Percentiles rank a stretch among this genome's conserved stretches.
phyloP scores from a whole-genome alignment of 306 rosid species.

The Purshia tridentata region DNA sequence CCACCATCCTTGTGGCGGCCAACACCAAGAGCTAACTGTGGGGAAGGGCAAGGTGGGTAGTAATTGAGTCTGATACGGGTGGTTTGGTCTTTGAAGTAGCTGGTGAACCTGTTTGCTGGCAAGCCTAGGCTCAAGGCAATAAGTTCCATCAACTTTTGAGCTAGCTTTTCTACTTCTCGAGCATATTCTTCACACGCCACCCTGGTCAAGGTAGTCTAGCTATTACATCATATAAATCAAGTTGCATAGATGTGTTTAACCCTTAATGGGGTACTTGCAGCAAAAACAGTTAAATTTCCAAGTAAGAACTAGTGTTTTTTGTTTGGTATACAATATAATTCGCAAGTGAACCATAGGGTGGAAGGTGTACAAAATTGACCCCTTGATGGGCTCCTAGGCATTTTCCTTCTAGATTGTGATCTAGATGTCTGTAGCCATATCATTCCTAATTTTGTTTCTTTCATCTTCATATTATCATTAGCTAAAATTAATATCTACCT shows the following conservation, averaged over 20 bases:
- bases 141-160: conserved; percentile 48
- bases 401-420: background rate
- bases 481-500: background rate
- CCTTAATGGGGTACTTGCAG: background rate
- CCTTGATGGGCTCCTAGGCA: background rate
- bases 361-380: background rate
- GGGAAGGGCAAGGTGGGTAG: conserved; percentile 65
- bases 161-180: conserved; percentile 44
- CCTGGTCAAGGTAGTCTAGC: conserved; percentile 20
- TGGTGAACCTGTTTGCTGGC: conserved; percentile 39
- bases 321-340: background rate
- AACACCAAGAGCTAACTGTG: conserved; percentile 56
- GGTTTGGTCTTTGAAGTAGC: conserved; percentile 51
- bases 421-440: background rate
- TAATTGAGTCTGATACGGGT: conserved; percentile 42
- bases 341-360: background rate
- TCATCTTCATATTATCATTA: background rate
- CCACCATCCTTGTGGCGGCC: conserved; percentile 64
- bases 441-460: background rate
- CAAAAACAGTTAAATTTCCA: background rate
- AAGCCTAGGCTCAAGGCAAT: conserved; percentile 60
- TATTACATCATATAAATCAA: background rate
- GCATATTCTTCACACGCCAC: conserved; percentile 43
- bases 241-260: background rate
- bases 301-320: background rate